These are phyloP conservation scores for Alternaria brassicicola DNA, from an alignment of 2,329 filamentous ascomycete genomes.

Conservation along the genomic window DNA sequence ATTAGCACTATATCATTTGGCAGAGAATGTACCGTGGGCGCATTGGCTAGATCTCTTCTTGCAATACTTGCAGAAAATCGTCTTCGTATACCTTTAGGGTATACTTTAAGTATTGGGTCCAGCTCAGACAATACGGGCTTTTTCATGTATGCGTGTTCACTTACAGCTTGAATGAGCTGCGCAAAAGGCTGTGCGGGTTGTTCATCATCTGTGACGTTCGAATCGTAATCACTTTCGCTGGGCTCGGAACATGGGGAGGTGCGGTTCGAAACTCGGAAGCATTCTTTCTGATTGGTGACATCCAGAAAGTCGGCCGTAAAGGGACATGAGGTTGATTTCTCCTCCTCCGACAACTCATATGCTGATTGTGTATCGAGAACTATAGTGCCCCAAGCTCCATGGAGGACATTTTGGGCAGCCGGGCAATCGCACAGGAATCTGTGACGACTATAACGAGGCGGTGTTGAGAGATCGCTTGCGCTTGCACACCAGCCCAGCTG, in stretches of 20 bases:
- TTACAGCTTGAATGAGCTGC: neutral
- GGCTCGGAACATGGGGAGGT: neutral
- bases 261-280: conserved; percentile 9
- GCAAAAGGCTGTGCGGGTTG: neutral
- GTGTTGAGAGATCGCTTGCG: conserved; percentile 8
- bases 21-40: neutral
- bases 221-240: neutral
- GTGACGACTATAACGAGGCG: conserved; percentile 7
- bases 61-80: too few relatives aligned
- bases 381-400: conserved; percentile 39
- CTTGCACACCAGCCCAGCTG: conserved; percentile 35
- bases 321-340: neutral
- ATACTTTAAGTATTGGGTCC: neutral
- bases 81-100: neutral
- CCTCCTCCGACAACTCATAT: conserved; percentile 18
- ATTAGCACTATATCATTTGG: neutral
- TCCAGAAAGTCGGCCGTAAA: conserved; percentile 16
- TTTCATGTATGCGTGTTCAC: neutral
- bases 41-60: too few relatives aligned
- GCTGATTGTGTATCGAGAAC: conserved; percentile 37
- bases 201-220: neutral
- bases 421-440: conserved; percentile 20
- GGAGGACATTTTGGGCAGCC: conserved; percentile 8
- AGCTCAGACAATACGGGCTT: neutral
- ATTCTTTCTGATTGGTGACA: conserved; percentile 9